Evolutionary conservation across 139 green algal species (phyloP).

Genomic region (Pleodorina starrii): DNA sequence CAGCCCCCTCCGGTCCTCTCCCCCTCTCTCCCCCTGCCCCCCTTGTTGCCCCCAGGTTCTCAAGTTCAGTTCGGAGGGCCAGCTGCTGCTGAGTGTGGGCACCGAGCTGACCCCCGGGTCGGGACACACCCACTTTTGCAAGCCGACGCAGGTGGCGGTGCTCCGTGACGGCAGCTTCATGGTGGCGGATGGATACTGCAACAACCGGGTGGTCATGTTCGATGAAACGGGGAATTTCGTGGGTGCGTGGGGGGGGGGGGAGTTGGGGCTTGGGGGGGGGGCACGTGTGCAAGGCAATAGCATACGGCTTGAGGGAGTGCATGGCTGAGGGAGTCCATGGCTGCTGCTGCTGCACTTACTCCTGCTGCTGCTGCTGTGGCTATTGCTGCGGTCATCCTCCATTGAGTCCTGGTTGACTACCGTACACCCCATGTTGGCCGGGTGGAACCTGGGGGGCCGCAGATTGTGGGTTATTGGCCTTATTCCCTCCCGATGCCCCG

Average conservation of each 20-base stretch:
- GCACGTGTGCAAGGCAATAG: no score
- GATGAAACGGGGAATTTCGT: constrained; percentile 58
- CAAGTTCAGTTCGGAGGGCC: constrained; percentile 70
- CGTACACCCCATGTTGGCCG: no score
- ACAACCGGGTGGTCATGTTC: constrained; percentile 68
- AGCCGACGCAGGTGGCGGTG: constrained; percentile 86
- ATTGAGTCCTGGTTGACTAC: no score
- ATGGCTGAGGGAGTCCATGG: background rate
- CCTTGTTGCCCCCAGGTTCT: constrained; percentile 61
- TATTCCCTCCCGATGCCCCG: no score
- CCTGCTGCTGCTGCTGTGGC: no score
- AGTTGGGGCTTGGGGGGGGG: no score
- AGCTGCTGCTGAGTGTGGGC: constrained; percentile 75
- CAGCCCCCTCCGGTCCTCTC: no score
- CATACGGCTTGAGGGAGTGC: no score
- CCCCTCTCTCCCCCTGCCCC: background rate
- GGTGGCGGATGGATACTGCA: constrained; percentile 89
- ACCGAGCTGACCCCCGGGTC: constrained; percentile 61
- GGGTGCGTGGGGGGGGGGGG: background rate
- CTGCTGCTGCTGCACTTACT: background rate
- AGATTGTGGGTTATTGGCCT: no score
- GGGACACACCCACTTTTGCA: constrained; percentile 77
- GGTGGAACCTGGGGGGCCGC: no score
- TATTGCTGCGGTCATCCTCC: no score
- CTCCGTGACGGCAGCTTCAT: constrained; percentile 79